Evolutionary conservation across 768 basidiomycete genomes (phyloP), one percentile per base, ranked within the genome.

Genomic region (Tulasnella sp.): DNA sequence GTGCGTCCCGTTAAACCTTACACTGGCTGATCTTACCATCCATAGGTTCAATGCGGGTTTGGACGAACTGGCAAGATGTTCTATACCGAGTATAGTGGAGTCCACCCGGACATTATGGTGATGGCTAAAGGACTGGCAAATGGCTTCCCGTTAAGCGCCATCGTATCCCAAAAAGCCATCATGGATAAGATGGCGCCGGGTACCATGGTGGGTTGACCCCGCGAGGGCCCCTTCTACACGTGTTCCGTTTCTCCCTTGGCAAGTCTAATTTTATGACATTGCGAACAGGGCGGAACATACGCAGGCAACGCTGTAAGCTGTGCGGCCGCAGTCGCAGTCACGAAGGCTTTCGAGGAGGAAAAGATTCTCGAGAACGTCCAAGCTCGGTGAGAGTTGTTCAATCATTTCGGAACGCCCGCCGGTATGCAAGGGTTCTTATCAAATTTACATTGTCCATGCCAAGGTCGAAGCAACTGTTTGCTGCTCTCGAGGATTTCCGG

Each of bases 121-220:
- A 91, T 94, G 80, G 97, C 97, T 40, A 99, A 99, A 88, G 94
- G 94, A 13, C 84, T 96, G 7, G 94, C 93, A 51, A 95, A 96
- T 83, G 96, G 96, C 3, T 97, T 98, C 89, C 97, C 97, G 3
- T 86, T 99, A 76, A 95, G 93, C 78, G 95, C 90, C 9, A 89
- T 98, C 55, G 88, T 96, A 73, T 91, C 92, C 80, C 81, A 91
- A 74, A 93, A 89, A 84, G 92, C 93, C 75, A 82, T 97, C 46
- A 95, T 93, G 40, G 93, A 95, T 83, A 89, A 87, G 81, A 86
- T 96, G 75, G 87, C 86, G 80, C 90, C 93, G 9, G 94, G 95
- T n/a, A 89, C 90, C 11, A 91, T 95, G 91, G 93, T 92, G 71
- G 4, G 71, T n/a, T 20, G 46, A 7, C n/a, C 74, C 70, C 23